Conservation (phyloP, 768 basidiomycete genomes). For the Tylopilus cervinicoccineus region DNA sequence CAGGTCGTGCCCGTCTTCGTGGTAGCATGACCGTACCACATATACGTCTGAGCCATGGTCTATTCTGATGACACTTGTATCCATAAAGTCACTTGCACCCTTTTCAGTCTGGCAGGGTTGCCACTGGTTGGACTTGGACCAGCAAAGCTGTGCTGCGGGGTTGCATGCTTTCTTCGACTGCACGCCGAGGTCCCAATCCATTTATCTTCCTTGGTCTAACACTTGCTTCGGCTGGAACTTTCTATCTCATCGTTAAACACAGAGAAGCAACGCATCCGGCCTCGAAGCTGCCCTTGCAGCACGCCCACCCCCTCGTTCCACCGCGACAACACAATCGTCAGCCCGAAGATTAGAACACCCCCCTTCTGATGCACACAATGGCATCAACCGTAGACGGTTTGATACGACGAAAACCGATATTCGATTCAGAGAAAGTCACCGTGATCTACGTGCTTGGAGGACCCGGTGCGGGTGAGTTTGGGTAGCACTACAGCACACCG, state of each 20-base stretch:
- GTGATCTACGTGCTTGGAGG: conserved; percentile 97
- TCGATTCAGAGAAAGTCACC: conserved; percentile 69
- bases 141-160: not conserved
- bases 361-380: conserved; percentile 13
- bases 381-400: conserved; percentile 6
- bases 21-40: conserved; percentile 58
- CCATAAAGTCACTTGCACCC: no score
- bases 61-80: conserved; percentile 42
- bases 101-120: no score
- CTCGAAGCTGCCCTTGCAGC: conserved; percentile 54
- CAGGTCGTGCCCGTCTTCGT: conserved; percentile 61
- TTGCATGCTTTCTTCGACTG: conserved; percentile 16
- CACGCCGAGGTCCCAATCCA: conserved; percentile 53
- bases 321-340: conserved; percentile 42
- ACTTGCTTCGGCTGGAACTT: conserved; percentile 52
- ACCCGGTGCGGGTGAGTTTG: conserved; percentile 79
- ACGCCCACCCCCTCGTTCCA: conserved; percentile 64
- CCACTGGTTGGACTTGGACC: no score
- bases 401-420: conserved; percentile 30
- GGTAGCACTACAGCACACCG: conserved; percentile 2
- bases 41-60: conserved; percentile 58
- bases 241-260: conserved; percentile 51
- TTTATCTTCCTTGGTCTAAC: conserved; percentile 55
- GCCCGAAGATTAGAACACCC: conserved; percentile 8
- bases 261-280: conserved; percentile 58